phyloP scores from a whole-genome alignment of 345 rosid genomes.

The Dipteronia sinensis region DNA sequence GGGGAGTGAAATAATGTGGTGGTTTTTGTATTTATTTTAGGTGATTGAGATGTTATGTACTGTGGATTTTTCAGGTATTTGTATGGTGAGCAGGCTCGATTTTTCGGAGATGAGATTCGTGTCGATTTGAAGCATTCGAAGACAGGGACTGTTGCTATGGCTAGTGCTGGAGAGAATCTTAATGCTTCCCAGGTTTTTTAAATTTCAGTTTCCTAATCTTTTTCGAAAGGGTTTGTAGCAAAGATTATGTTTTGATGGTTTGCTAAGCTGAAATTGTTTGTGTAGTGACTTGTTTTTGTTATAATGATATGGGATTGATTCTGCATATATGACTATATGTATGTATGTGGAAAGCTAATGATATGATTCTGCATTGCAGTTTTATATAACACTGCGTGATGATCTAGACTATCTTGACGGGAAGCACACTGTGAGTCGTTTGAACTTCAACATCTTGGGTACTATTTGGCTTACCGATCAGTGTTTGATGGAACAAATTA shows the following conservation, averaged over 20 bases:
- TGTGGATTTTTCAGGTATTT: conserved; percentile 55
- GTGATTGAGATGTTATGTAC: too few relatives aligned
- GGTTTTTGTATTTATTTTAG: too few relatives aligned
- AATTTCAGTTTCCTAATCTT: background rate
- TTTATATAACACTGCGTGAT: conserved; percentile 85
- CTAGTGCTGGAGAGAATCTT: conserved; percentile 93
- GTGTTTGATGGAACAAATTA: background rate
- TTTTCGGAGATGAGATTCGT: conserved; percentile 84
- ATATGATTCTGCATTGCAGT: conserved; percentile 43
- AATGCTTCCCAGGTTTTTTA: conserved; percentile 89
- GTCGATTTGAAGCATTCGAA: conserved; percentile 82
- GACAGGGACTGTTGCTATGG: conserved; percentile 92
- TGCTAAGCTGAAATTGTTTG: background rate
- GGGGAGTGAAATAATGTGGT: too few relatives aligned
- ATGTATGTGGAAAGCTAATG: background rate
- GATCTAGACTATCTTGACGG: conserved; percentile 95
- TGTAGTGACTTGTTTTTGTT: background rate
- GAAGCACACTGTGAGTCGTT: conserved; percentile 81
- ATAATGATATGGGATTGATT: background rate
- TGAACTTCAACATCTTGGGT: background rate
- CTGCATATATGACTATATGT: background rate
- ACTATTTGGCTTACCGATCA: background rate
- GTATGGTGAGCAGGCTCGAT: conserved; percentile 91
- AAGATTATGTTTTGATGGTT: background rate
- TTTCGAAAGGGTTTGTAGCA: background rate